These are phyloP conservation scores for Diplotaxis tenuifolia DNA, from an alignment of 345 rosid genomes.

Conservation along the genomic window DNA sequence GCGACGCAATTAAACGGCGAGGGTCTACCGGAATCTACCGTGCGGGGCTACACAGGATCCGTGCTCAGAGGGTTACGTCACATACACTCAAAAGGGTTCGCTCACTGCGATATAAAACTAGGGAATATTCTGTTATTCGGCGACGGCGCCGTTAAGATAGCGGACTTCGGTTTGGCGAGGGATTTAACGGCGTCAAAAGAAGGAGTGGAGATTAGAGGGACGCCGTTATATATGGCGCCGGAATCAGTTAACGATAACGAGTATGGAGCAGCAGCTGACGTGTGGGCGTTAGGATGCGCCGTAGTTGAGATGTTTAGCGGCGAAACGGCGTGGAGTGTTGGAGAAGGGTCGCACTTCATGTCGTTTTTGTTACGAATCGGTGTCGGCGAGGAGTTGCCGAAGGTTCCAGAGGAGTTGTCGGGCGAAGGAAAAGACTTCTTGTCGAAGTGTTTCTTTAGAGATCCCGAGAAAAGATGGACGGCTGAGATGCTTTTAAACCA, in stretches of 20 bases:
- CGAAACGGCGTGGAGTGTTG: constrained; percentile 55
- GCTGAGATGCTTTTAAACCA: constrained; percentile 77
- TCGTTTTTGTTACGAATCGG: constrained; percentile 58
- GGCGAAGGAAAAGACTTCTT: constrained; percentile 73
- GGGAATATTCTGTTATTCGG: constrained; percentile 54
- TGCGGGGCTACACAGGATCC: constrained; percentile 43
- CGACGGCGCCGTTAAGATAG: constrained; percentile 48
- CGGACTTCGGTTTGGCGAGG: constrained; percentile 75
- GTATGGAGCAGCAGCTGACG: constrained; percentile 62
- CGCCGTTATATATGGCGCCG: constrained; percentile 76
- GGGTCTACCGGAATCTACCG: constrained; percentile 48
- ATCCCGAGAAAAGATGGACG: constrained; percentile 63
- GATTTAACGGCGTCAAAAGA: constrained; percentile 19
- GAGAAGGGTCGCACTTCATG: constrained; percentile 30
- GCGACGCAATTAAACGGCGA: constrained; percentile 41
- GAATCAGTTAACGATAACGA: constrained; percentile 60
- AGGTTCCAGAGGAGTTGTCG: constrained; percentile 52
- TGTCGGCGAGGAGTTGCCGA: constrained; percentile 51
- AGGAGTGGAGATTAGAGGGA: constrained; percentile 53
- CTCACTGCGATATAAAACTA: constrained; percentile 69
- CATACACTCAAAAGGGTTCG: constrained; percentile 62
- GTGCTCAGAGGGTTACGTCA: constrained; percentile 57
- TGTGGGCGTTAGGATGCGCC: constrained; percentile 88
- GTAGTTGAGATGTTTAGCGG: constrained; percentile 79
- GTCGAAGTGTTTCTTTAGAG: constrained; percentile 53